These are phyloP conservation scores for Boletus sp. DNA, from an alignment of 1,284 basidiomycete genomes.

Conservation along the genomic window DNA sequence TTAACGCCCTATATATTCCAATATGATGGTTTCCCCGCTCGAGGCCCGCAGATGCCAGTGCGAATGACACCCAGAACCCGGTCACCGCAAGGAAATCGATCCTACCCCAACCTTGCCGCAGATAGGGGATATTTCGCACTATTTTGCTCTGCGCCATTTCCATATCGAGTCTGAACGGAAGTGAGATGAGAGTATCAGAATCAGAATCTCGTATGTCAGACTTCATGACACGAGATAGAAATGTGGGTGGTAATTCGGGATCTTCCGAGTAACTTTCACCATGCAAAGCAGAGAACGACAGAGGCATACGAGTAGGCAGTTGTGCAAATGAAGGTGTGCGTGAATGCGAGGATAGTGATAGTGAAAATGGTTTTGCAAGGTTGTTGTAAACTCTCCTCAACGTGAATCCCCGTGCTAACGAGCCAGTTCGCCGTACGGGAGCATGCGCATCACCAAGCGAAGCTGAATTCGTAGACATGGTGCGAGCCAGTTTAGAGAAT, in stretches of 20 bases:
- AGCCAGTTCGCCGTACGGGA: constrained; percentile 17
- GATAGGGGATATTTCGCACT: constrained; percentile 71
- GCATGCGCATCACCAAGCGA: neutral
- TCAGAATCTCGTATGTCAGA: constrained; percentile 39
- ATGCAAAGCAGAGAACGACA: neutral
- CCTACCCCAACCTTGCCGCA: constrained; percentile 92
- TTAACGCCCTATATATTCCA: constrained; percentile 86
- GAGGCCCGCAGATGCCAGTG: constrained; percentile 58
- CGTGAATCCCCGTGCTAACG: constrained; percentile 30
- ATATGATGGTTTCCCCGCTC: constrained; percentile 73
- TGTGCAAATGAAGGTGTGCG: constrained; percentile 7
- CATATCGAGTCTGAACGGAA: constrained; percentile 70
- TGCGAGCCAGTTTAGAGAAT: constrained; percentile 35
- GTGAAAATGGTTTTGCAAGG: constrained; percentile 34
- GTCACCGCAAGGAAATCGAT: constrained; percentile 86
- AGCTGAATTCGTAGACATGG: constrained; percentile 20
- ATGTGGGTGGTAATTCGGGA: constrained; percentile 39
- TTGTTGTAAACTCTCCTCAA: constrained; percentile 31
- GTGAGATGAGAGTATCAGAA: constrained; percentile 40
- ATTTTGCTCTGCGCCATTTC: constrained; percentile 51
- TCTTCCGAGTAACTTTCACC: neutral
- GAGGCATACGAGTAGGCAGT: constrained; percentile 1
- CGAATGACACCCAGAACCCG: constrained; percentile 80
- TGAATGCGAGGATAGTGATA: constrained; percentile 25
- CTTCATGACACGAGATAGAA: constrained; percentile 45